Conservation (phyloP, 345 rosid genomes). For the Eucalyptus curtisii region DNA sequence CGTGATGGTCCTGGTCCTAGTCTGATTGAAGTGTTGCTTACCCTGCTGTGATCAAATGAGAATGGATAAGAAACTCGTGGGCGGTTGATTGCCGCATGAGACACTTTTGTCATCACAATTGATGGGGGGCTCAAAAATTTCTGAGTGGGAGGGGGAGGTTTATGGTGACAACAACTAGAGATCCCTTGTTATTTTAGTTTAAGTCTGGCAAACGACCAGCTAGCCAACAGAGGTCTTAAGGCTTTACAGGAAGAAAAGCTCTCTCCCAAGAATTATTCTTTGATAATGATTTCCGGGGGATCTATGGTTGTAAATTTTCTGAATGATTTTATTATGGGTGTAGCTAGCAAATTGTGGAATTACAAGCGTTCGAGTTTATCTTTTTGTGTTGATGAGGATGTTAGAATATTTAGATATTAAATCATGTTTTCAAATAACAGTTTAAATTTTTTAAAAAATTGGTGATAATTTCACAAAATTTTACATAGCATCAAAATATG, state of each 20-base stretch:
- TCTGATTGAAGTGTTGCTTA: background rate
- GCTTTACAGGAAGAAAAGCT: background rate
- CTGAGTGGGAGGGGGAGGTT: background rate
- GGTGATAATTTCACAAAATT: too few relatives aligned
- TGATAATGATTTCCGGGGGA: background rate
- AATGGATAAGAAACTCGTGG: background rate
- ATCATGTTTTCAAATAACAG: too few relatives aligned
- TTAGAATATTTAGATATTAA: too few relatives aligned
- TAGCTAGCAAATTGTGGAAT: background rate
- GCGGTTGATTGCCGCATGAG: background rate
- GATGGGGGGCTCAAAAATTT: background rate
- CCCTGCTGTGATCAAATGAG: background rate
- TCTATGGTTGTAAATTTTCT: background rate
- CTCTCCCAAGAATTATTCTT: background rate
- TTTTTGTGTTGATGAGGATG: background rate
- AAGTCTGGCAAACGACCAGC: background rate
- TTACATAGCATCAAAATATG: fast-evolving
- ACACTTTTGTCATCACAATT: background rate
- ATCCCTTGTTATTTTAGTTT: background rate
- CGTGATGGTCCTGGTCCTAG: background rate
- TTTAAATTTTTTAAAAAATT: too few relatives aligned
- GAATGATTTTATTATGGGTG: background rate
- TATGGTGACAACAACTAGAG: background rate
- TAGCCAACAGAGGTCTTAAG: background rate
- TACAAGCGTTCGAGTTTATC: too few relatives aligned